A percentile compares a stretch with the other conserved stretches of the same genome.
Conservation (phyloP, 176 grass and related monocot species). For the Aegilops sharonensis region DNA sequence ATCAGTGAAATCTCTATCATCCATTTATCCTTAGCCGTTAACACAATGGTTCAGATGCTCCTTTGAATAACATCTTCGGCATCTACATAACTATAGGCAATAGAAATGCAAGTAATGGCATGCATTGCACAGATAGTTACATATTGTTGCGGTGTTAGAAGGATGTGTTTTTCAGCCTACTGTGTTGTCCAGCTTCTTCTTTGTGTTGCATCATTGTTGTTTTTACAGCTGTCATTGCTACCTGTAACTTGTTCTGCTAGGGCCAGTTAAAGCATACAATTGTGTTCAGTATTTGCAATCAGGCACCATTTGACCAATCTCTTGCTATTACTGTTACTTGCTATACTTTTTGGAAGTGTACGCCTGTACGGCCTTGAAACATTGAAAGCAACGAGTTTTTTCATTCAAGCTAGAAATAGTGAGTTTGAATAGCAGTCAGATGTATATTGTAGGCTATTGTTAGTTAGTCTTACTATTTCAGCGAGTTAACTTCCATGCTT, state of each 20-base stretch:
- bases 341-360: not conserved
- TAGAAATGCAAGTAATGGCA: not conserved
- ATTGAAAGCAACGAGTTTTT: constrained; percentile 27
- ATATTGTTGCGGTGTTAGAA: not conserved
- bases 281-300: not conserved
- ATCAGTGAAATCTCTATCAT: not conserved
- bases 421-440: not conserved
- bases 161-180: not conserved
- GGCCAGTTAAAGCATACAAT: constrained; percentile 7
- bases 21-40: not conserved
- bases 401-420: not conserved
- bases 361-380: constrained; percentile 9
- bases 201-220: not conserved
- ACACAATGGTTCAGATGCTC: not conserved
- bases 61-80: not conserved
- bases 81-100: not conserved
- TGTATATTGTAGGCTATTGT: not conserved
- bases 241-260: not conserved
- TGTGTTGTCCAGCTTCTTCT: not conserved
- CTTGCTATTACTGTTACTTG: not conserved
- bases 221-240: not conserved
- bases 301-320: constrained; percentile 2
- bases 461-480: constrained; percentile 28
- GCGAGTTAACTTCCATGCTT: constrained; percentile 1
- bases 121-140: not conserved